Percentiles rank a stretch among this genome's conserved stretches.
Conservation (phyloP, 495 filamentous ascomycete species). For the Astrothelium macrocarpum region DNA sequence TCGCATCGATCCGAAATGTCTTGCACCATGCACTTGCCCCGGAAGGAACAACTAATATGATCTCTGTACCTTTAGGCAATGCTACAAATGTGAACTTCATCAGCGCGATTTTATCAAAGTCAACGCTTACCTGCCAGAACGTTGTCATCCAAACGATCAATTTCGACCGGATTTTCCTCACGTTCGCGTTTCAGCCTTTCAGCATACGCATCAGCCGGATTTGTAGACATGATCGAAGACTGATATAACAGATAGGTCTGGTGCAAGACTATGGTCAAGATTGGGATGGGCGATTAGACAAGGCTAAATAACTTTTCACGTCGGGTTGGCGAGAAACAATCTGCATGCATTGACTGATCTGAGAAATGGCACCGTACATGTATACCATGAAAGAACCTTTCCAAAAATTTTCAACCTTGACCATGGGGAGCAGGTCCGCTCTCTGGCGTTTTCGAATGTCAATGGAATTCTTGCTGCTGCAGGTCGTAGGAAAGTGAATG, state of each 20-base stretch:
- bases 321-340: background rate
- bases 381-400: background rate
- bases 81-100: background rate
- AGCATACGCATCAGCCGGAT: conserved; percentile 8
- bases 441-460: background rate
- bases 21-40: background rate
- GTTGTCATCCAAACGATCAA: conserved; percentile 13
- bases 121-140: conserved; percentile 6
- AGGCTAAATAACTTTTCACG: background rate
- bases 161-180: conserved; percentile 5
- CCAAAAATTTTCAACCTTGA: background rate
- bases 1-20: background rate
- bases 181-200: conserved; percentile 8
- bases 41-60: background rate
- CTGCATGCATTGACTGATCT: background rate
- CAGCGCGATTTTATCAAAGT: background rate
- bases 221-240: conserved; percentile 9
- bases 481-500: background rate
- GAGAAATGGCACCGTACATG: background rate
- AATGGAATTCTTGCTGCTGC: background rate
- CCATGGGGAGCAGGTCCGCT: background rate
- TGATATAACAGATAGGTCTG: background rate
- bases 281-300: no score
- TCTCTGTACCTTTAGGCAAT: background rate
- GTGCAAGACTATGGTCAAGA: background rate